Percentiles rank a stretch among this genome's conserved stretches.
Conservation (phyloP, 1,284 basidiomycete genomes). For the Mrakiaceae sp. region DNA sequence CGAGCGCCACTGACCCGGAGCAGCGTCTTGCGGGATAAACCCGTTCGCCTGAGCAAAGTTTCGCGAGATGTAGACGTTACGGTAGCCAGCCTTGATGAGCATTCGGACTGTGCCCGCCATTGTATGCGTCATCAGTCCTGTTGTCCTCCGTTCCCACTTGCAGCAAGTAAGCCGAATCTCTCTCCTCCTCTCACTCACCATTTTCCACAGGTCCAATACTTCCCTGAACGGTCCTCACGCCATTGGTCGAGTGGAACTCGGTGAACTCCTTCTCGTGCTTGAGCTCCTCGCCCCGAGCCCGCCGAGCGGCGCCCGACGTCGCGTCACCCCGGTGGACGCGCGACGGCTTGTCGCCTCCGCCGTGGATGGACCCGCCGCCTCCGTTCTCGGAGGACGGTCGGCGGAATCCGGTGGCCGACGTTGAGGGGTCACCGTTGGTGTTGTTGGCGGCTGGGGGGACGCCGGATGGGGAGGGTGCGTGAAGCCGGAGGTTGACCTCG, state of each 20-base stretch:
- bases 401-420: too few relatives aligned
- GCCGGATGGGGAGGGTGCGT: constrained; percentile 19
- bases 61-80: constrained; percentile 89
- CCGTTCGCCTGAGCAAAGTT: constrained; percentile 82
- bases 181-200: constrained; percentile 43
- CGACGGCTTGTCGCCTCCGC: too few relatives aligned
- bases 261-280: constrained; percentile 64
- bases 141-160: neutral
- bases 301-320: too few relatives aligned
- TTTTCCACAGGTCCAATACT: constrained; percentile 80
- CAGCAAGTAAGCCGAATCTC: neutral
- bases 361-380: too few relatives aligned
- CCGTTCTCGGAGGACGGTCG: too few relatives aligned
- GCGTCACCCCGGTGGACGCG: too few relatives aligned
- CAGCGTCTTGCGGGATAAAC: constrained; percentile 53
- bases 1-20: neutral
- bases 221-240: constrained; percentile 84
- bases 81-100: constrained; percentile 52
- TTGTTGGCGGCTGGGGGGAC: neutral
- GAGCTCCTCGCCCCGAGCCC: neutral
- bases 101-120: neutral
- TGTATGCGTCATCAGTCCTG: neutral
- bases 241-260: constrained; percentile 77
- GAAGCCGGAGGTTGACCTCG: constrained; percentile 30
- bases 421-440: neutral